Percentiles rank a stretch among this genome's conserved stretches.
These are phyloP conservation scores for Scutellaria baicalensis DNA, from an alignment of 257 asterid species.

Conservation along the genomic window DNA sequence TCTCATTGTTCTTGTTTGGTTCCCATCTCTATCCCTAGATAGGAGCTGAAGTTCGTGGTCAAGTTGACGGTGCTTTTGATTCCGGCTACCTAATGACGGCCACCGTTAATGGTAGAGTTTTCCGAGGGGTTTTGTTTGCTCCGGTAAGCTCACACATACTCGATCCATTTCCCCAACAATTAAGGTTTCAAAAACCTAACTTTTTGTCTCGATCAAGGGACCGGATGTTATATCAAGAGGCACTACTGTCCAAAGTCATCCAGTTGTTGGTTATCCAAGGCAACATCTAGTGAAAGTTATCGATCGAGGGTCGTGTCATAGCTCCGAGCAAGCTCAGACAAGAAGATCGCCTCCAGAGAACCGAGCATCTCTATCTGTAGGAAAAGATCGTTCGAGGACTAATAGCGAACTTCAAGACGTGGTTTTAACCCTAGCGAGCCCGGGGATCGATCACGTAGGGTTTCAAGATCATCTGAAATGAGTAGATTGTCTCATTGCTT, in stretches of 20 bases:
- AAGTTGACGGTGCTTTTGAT: constrained; percentile 84
- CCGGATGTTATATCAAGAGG: constrained; percentile 44
- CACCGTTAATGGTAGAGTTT: constrained; percentile 68
- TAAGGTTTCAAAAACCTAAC: not conserved
- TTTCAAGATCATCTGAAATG: not conserved
- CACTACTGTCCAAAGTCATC: constrained; percentile 22
- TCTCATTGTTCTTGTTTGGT: not conserved
- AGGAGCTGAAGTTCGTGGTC: constrained; percentile 90
- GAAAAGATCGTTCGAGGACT: constrained; percentile 19
- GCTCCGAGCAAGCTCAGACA: constrained; percentile 25
- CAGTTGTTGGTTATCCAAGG: constrained; percentile 22
- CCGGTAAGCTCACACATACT: constrained; percentile 45
- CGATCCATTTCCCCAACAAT: not conserved
- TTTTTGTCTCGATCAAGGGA: constrained; percentile 36
- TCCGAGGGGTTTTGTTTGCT: constrained; percentile 80
- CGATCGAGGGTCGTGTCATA: constrained; percentile 11
- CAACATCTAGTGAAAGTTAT: constrained; percentile 25
- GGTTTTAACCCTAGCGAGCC: constrained; percentile 70
- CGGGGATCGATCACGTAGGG: constrained; percentile 47
- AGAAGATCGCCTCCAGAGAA: constrained; percentile 26
- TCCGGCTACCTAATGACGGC: constrained; percentile 97
- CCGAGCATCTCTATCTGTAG: constrained; percentile 15
- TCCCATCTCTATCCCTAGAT: constrained; percentile 25
- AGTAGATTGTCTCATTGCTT: too few species aligned
- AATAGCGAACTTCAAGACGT: constrained; percentile 74